Percentiles rank a stretch among this genome's conserved stretches.
Conservation (phyloP, 2,329 filamentous ascomycete species). For the Xylariales sp. region DNA sequence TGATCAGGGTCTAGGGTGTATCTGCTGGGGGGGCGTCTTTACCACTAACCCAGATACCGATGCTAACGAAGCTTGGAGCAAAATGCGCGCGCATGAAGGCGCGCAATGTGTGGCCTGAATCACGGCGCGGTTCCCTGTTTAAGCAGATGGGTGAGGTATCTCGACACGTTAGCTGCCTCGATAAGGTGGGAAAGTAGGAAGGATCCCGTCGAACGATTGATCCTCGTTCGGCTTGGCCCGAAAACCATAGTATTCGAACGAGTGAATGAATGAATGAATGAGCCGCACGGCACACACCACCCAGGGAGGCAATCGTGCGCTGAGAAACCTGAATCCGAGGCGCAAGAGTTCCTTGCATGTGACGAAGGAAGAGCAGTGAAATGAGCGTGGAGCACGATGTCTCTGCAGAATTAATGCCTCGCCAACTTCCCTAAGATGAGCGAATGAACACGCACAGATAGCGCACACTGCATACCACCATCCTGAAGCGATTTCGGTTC, state of each 20-base stretch:
- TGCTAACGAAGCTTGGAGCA: slow-evolving; percentile 9
- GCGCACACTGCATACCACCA: neutral
- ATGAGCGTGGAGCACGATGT: slow-evolving; percentile 8
- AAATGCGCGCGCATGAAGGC: neutral
- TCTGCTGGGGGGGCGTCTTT: slow-evolving; percentile 2
- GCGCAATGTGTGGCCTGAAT: slow-evolving; percentile 1
- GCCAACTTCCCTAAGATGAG: neutral
- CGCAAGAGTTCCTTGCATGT: neutral
- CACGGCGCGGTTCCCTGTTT: neutral
- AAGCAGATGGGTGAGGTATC: slow-evolving; percentile 1
- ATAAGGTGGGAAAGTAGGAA: slow-evolving; percentile 4
- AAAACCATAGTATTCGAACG: slow-evolving; percentile 2
- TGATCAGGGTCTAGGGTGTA: slow-evolving; percentile 13
- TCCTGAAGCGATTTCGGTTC: slow-evolving; percentile 1
- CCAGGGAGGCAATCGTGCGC: neutral
- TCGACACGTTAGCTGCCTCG: slow-evolving; percentile 3
- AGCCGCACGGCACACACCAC: slow-evolving; percentile 6
- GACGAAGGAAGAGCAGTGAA: slow-evolving; percentile 8
- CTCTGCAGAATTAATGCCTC: neutral
- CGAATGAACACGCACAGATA: slow-evolving; percentile 8
- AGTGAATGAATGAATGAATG: neutral
- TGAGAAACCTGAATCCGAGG: neutral
- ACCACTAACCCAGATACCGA: neutral
- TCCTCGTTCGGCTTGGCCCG: slow-evolving; percentile 14
- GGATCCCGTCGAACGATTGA: slow-evolving; percentile 15